Evolutionary conservation across 2,329 filamentous ascomycete genomes (phyloP).

Genomic region (Penicillium sp.): DNA sequence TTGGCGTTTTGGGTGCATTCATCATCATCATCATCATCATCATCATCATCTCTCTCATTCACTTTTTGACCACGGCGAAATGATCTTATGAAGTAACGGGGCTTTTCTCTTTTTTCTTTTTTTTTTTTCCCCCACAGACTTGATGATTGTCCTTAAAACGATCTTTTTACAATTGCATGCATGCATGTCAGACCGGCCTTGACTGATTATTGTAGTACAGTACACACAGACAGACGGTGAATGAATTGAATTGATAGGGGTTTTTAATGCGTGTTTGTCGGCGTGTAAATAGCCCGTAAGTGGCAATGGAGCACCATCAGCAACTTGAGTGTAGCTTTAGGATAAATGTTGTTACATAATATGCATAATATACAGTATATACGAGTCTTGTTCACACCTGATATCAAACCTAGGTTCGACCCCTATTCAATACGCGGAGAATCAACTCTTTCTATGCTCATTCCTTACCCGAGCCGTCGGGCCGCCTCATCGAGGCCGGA

Average conservation of each 20-base stretch:
- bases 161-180: neutral
- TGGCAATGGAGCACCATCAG: no score
- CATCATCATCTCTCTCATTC: neutral
- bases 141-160: neutral
- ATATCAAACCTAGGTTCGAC: neutral
- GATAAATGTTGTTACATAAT: neutral
- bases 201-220: conserved; percentile 21
- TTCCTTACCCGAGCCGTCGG: conserved; percentile 21
- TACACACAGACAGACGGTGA: conserved; percentile 18
- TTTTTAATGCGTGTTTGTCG: neutral
- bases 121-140: conserved; percentile 3
- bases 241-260: conserved; percentile 20
- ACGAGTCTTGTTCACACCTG: neutral
- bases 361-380: neutral
- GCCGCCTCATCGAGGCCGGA: conserved; percentile 30
- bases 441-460: neutral
- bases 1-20: conserved; percentile 32
- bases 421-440: neutral
- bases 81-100: conserved; percentile 33
- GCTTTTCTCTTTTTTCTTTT: conserved; percentile 13
- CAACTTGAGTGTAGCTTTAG: neutral
- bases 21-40: neutral
- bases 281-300: neutral
- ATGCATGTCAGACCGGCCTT: conserved; percentile 23
- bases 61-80: conserved; percentile 26